Evolutionary conservation across 129 eudicot species (phyloP).

Genomic region (Pseudognaphalium luteoalbum): DNA sequence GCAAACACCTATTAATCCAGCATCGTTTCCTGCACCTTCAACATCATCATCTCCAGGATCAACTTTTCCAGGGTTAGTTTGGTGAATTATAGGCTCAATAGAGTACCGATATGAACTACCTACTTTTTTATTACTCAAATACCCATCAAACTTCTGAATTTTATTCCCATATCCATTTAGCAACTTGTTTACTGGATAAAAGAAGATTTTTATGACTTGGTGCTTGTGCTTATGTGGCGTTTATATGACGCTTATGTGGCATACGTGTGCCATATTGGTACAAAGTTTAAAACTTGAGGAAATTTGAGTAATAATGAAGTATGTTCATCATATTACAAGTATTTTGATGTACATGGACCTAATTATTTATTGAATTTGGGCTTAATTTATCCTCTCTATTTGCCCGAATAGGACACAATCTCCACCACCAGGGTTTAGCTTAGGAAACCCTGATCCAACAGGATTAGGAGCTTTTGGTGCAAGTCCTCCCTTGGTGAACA

Average conservation of each 20-base stretch:
- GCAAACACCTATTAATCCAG: slow-evolving; percentile 36
- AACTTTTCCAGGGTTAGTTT: slow-evolving; percentile 51
- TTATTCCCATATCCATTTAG: background rate
- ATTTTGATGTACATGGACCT: background rate
- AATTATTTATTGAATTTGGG: background rate
- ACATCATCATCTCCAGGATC: slow-evolving; percentile 42
- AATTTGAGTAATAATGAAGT: background rate
- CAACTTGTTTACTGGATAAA: background rate
- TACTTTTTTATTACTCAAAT: background rate
- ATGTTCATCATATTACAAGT: background rate
- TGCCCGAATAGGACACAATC: slow-evolving; percentile 20
- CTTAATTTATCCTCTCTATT: background rate
- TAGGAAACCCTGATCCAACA: slow-evolving; percentile 48
- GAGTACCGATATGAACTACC: background rate
- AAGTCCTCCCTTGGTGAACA: slow-evolving; percentile 51
- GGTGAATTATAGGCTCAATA: background rate
- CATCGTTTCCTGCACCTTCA: slow-evolving; percentile 39
- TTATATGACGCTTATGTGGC: background rate
- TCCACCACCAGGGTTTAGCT: slow-evolving; percentile 49
- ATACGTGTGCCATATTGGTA: background rate
- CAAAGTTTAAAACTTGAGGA: background rate
- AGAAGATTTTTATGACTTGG: background rate
- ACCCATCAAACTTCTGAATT: background rate
- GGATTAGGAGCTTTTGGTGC: slow-evolving; percentile 55
- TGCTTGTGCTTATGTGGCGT: background rate